phyloP scores from a whole-genome alignment of 805 yeast species.

The Ogataea neopini region DNA sequence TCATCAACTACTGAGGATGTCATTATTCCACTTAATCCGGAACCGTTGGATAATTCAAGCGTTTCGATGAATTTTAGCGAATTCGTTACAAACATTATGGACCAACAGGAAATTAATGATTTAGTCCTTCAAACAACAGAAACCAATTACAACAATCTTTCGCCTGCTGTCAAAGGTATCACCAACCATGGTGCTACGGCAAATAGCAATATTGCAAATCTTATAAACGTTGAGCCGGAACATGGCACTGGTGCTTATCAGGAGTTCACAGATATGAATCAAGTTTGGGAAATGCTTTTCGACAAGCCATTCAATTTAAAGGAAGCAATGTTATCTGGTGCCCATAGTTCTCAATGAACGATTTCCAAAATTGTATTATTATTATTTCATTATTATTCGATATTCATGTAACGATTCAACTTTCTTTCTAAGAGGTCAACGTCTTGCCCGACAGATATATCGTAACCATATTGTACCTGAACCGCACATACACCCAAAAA shows the following conservation, averaged over 20 bases:
- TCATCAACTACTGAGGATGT: background rate
- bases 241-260: background rate
- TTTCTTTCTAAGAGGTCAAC: conserved; percentile 21
- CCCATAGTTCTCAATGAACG: conserved; percentile 1
- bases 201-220: conserved; percentile 3
- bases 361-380: too few relatives aligned
- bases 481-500: conserved; percentile 28
- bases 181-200: background rate
- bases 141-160: background rate
- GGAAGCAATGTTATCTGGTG: conserved; percentile 22
- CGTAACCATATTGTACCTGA: conserved; percentile 25
- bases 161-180: background rate
- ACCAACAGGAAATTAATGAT: conserved; percentile 10
- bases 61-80: conserved; percentile 8
- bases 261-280: conserved; percentile 15
- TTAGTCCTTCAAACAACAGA: conserved; percentile 2
- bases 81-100: conserved; percentile 12
- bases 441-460: conserved; percentile 23
- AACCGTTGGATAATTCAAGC: background rate
- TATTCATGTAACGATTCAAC: conserved; percentile 19
- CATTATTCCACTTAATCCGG: background rate
- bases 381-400: conserved; percentile 7
- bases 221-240: conserved; percentile 3
- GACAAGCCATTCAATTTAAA: conserved; percentile 23
- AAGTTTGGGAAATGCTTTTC: conserved; percentile 23